Evolutionary conservation across 1,139 yeast species (phyloP).

Genomic region (Citeromyces hawaiiensis): DNA sequence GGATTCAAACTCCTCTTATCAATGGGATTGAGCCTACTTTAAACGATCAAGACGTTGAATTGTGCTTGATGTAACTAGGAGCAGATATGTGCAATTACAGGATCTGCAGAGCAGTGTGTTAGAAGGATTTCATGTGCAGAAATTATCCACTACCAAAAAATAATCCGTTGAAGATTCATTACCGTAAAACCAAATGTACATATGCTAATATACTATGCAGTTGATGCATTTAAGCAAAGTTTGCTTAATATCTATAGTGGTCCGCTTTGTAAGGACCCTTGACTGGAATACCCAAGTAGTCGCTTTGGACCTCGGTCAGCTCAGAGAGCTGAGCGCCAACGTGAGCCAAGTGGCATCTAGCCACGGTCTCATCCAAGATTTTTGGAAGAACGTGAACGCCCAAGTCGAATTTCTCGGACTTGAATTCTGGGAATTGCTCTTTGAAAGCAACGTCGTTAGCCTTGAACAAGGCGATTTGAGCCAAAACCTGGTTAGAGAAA

Average conservation of each 20-base stretch:
- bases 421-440: slow-evolving; percentile 76
- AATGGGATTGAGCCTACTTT: too few relatives aligned
- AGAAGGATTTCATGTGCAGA: neutral
- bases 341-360: slow-evolving; percentile 93
- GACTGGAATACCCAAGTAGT: slow-evolving; percentile 84
- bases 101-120: too few relatives aligned
- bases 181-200: slow-evolving; percentile 5
- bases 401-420: slow-evolving; percentile 80
- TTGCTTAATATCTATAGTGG: slow-evolving; percentile 83
- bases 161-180: slow-evolving; percentile 15
- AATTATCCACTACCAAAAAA: neutral
- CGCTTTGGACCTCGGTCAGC: slow-evolving; percentile 76
- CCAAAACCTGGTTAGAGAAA: slow-evolving; percentile 98
- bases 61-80: too few relatives aligned
- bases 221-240: slow-evolving; percentile 13
- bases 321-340: slow-evolving; percentile 83
- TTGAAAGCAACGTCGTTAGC: slow-evolving; percentile 76
- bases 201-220: slow-evolving; percentile 10
- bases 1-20: too few relatives aligned
- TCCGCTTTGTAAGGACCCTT: slow-evolving; percentile 99
- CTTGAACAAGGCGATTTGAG: slow-evolving; percentile 97
- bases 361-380: slow-evolving; percentile 98
- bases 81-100: neutral
- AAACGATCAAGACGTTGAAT: too few relatives aligned
- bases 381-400: slow-evolving; percentile 98